Conservation (phyloP, 345 rosid genomes). For the Pseudoturritis turrita region DNA sequence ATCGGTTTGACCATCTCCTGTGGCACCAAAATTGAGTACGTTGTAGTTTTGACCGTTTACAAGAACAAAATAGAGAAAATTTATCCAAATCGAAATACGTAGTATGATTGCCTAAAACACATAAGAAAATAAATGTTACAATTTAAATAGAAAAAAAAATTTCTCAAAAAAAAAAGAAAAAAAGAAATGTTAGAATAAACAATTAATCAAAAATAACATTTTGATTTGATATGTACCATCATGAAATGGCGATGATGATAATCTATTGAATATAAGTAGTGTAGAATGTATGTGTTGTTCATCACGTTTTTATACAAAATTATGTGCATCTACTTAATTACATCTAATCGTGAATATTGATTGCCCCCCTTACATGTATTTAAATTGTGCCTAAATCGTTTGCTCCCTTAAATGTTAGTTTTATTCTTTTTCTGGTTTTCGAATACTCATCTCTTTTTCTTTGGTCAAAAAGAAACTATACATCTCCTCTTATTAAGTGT, state of each 20-base stretch:
- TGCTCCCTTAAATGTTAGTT: background rate
- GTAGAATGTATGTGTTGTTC: background rate
- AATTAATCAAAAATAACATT: background rate
- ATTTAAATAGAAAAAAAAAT: no score
- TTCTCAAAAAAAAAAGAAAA: no score
- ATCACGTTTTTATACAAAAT: background rate
- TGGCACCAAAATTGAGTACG: conserved; percentile 19
- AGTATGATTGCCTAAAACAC: conserved; percentile 1
- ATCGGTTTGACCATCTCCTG: conserved; percentile 21
- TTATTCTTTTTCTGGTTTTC: background rate
- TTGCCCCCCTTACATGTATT: background rate
- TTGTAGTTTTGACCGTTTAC: conserved; percentile 19
- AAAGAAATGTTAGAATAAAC: background rate
- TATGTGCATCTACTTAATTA: background rate
- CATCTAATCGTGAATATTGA: background rate
- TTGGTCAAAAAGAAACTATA: no score
- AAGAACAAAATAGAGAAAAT: background rate
- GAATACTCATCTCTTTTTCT: no score
- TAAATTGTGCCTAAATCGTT: background rate
- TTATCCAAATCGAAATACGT: background rate
- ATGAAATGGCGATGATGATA: background rate
- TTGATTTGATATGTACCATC: conserved; percentile 4
- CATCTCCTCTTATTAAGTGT: background rate
- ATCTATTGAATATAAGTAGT: background rate
- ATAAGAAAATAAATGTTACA: no score